Percentiles rank a stretch among this genome's conserved stretches.
Evolutionary conservation across 768 basidiomycete species (phyloP).

Genomic region (Termitomyces sp.): DNA sequence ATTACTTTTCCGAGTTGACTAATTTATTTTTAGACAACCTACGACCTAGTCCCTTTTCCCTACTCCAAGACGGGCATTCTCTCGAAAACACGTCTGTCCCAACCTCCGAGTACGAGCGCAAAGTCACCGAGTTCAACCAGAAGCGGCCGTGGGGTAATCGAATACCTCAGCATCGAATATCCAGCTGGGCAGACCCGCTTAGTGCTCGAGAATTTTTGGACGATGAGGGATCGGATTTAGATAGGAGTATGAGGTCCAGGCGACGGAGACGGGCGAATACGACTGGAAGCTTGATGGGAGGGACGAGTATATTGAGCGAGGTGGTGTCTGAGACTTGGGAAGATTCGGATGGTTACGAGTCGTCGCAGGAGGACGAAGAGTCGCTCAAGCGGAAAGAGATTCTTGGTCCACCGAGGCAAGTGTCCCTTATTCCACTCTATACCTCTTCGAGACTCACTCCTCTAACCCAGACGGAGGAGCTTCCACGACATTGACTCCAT

Average conservation of each 20-base stretch:
- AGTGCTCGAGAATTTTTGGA: slow-evolving; percentile 38
- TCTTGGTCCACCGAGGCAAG: slow-evolving; percentile 30
- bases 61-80: slow-evolving; percentile 18
- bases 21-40: slow-evolving; percentile 14
- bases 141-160: slow-evolving; percentile 38
- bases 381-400: slow-evolving; percentile 16
- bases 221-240: slow-evolving; percentile 23
- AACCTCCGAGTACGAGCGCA: slow-evolving; percentile 33
- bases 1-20: neutral
- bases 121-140: slow-evolving; percentile 36
- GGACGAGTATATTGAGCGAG: slow-evolving; percentile 11
- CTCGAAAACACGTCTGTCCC: slow-evolving; percentile 19
- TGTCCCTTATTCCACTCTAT: slow-evolving; percentile 13
- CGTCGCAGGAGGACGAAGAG: slow-evolving; percentile 19
- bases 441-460: slow-evolving; percentile 1
- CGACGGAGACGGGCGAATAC: slow-evolving; percentile 6
- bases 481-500: slow-evolving; percentile 63
- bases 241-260: slow-evolving; percentile 9
- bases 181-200: slow-evolving; percentile 56
- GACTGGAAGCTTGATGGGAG: slow-evolving; percentile 7
- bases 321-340: slow-evolving; percentile 13
- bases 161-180: slow-evolving; percentile 39
- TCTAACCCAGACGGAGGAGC: slow-evolving; percentile 51
- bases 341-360: slow-evolving; percentile 11
- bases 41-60: slow-evolving; percentile 22